phyloP scores from a whole-genome alignment of 2,329 filamentous ascomycete genomes.

The Penicillium sp. region DNA sequence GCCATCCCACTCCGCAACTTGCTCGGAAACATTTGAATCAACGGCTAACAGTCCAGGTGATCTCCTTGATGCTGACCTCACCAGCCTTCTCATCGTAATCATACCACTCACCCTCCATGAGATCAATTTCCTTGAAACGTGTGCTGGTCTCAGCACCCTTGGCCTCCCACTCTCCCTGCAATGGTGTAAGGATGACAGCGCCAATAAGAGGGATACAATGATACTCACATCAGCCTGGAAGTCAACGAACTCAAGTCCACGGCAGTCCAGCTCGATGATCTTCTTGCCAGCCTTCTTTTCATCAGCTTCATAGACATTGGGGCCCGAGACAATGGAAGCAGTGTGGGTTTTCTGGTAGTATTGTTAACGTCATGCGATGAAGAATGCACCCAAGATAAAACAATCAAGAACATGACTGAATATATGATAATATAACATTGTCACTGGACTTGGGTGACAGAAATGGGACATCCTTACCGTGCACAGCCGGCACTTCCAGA shows the following conservation, averaged over 20 bases:
- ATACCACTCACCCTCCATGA: slow-evolving; percentile 92
- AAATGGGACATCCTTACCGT: slow-evolving; percentile 59
- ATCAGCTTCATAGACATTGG: slow-evolving; percentile 63
- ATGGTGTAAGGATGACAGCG: slow-evolving; percentile 6
- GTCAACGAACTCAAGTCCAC: slow-evolving; percentile 86
- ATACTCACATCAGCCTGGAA: slow-evolving; percentile 80
- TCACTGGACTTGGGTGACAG: neutral
- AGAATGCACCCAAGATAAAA: neutral
- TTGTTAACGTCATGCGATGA: slow-evolving; percentile 3
- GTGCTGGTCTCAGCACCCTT: slow-evolving; percentile 78
- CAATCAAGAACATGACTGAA: neutral
- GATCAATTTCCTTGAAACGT: slow-evolving; percentile 78
- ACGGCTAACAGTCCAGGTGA: slow-evolving; percentile 81
- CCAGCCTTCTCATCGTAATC: slow-evolving; percentile 94
- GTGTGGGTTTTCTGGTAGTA: slow-evolving; percentile 52
- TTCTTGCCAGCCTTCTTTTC: slow-evolving; percentile 66
- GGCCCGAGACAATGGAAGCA: slow-evolving; percentile 75
- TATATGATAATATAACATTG: neutral
- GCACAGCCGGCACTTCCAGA: slow-evolving; percentile 99
- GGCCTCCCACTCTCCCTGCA: slow-evolving; percentile 83
- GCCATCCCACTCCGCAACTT: neutral
- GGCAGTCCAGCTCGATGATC: slow-evolving; percentile 88
- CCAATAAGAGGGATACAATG: neutral
- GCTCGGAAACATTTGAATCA: slow-evolving; percentile 41
- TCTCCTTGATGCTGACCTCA: slow-evolving; percentile 86